Evolutionary conservation across 257 asterid species (phyloP).

Genomic region (Primulina huaijiensis): DNA sequence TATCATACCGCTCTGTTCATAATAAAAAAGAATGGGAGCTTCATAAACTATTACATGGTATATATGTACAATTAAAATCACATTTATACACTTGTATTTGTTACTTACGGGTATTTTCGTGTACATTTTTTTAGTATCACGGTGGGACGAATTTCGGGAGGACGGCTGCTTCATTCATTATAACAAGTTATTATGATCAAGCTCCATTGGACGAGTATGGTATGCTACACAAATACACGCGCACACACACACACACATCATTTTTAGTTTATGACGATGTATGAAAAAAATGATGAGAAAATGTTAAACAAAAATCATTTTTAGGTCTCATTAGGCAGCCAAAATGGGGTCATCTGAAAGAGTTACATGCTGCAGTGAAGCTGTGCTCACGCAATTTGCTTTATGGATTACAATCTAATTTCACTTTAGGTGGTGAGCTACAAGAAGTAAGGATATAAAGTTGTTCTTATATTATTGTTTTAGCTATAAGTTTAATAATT

Average conservation of each 20-base stretch:
- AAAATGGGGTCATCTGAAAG: conserved; percentile 79
- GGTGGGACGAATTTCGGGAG: conserved; percentile 95
- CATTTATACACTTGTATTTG: too few relatives aligned
- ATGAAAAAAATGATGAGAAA: background rate
- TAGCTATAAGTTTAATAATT: too few relatives aligned
- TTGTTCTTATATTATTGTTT: background rate
- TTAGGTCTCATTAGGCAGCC: conserved; percentile 80
- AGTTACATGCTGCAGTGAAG: conserved; percentile 65
- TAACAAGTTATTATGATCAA: conserved; percentile 67
- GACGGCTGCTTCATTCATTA: conserved; percentile 41
- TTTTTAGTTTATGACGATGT: background rate
- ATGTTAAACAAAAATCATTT: background rate
- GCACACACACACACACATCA: background rate
- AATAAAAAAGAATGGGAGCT: conserved; percentile 77
- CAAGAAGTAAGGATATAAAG: conserved; percentile 57
- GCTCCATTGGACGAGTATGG: conserved; percentile 94
- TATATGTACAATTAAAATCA: background rate
- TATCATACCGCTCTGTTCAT: conserved; percentile 71
- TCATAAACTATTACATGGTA: conserved; percentile 90
- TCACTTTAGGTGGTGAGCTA: conserved; percentile 52
- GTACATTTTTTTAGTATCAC: conserved; percentile 46
- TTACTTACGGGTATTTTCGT: background rate
- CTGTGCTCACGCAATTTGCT: conserved; percentile 52
- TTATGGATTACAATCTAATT: conserved; percentile 36
- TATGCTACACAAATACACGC: conserved; percentile 25